phyloP scores from a whole-genome alignment of 2,329 filamentous ascomycete genomes.

The Aspergillus candidus region DNA sequence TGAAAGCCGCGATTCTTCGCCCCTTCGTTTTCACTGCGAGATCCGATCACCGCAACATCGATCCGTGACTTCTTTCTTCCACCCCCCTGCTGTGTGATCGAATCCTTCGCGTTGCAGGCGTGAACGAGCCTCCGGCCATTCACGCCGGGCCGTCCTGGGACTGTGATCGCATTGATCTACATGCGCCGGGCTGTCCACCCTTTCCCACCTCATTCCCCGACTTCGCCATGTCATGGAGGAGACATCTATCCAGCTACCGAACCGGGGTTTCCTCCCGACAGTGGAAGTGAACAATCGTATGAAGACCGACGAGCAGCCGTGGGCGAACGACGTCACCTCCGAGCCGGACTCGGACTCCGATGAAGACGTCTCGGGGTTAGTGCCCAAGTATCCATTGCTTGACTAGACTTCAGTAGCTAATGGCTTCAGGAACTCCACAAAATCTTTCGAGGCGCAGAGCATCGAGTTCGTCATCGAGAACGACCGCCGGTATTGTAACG shows the following conservation, averaged over 20 bases:
- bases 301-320: slow-evolving; percentile 7
- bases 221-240: slow-evolving; percentile 26
- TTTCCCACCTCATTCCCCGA: neutral
- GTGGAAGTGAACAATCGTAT: slow-evolving; percentile 7
- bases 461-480: slow-evolving; percentile 56
- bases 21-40: too few relatives aligned
- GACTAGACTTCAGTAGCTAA: slow-evolving; percentile 1
- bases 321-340: neutral
- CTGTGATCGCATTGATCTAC: neutral
- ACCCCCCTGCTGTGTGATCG: too few relatives aligned
- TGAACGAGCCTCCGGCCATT: too few relatives aligned
- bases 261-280: slow-evolving; percentile 10
- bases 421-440: slow-evolving; percentile 30
- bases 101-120: too few relatives aligned
- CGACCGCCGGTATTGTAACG: slow-evolving; percentile 56
- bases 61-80: too few relatives aligned
- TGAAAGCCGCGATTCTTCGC: too few relatives aligned
- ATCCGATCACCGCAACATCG: too few relatives aligned
- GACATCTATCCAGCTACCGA: slow-evolving; percentile 12
- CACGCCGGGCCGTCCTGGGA: too few relatives aligned
- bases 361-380: slow-evolving; percentile 23
- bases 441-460: slow-evolving; percentile 27
- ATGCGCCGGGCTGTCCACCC: neutral
- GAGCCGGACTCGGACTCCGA: slow-evolving; percentile 9
- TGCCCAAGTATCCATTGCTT: neutral